A percentile compares a stretch with the other conserved stretches of the same genome.
These are phyloP conservation scores for Melaleuca quinquenervia DNA, from an alignment of 345 rosid species.

Conservation along the genomic window DNA sequence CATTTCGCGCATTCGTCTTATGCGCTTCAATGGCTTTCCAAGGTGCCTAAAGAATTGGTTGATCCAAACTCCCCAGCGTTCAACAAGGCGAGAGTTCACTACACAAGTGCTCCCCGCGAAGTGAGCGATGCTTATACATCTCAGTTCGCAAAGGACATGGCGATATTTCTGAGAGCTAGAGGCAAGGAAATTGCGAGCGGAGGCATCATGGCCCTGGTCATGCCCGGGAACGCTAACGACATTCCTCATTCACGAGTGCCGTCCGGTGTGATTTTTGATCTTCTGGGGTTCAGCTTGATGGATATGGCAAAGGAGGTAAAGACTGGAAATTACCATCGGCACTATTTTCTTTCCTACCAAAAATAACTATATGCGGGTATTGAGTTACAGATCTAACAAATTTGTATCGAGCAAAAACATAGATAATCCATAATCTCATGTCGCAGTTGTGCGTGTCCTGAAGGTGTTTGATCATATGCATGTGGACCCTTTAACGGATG, in stretches of 20 bases:
- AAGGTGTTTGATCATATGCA: neutral
- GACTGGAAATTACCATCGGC: neutral
- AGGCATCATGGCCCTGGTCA: slow-evolving; percentile 28
- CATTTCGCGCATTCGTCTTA: slow-evolving; percentile 24
- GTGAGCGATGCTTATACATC: slow-evolving; percentile 16
- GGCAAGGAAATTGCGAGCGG: slow-evolving; percentile 27
- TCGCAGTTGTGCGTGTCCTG: neutral
- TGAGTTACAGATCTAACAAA: neutral
- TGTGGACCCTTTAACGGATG: neutral
- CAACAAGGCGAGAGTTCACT: slow-evolving; percentile 34
- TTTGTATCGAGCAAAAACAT: neutral
- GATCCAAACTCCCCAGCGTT: slow-evolving; percentile 18
- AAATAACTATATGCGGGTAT: neutral
- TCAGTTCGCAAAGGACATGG: slow-evolving; percentile 25
- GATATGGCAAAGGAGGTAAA: slow-evolving; percentile 32
- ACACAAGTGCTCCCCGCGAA: slow-evolving; percentile 14
- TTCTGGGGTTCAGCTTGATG: slow-evolving; percentile 15
- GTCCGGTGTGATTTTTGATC: slow-evolving; percentile 13
- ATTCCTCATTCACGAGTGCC: slow-evolving; percentile 11
- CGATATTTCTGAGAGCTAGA: slow-evolving; percentile 22
- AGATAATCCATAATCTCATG: neutral
- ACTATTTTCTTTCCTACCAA: neutral
- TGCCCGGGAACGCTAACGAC: slow-evolving; percentile 14
- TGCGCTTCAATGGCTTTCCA: slow-evolving; percentile 35
- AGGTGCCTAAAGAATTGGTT: slow-evolving; percentile 14